Base-by-base conservation (phyloP, 148 eudicot species). In the Dianthus caryophyllus region DNA sequence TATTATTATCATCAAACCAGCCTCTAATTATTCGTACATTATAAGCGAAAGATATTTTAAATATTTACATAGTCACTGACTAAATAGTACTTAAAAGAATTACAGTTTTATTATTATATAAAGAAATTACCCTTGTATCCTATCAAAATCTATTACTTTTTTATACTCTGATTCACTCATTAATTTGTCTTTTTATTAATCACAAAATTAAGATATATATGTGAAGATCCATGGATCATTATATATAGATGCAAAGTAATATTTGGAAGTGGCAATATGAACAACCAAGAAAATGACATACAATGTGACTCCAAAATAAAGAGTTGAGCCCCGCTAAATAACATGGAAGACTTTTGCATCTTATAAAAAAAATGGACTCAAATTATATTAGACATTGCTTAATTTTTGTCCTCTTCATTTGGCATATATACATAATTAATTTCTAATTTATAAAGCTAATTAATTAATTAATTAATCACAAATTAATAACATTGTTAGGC, bases 341-440 rank as follows among this genome's bases (percentile, higher is more conserved):
- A 71, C 79, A 76, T 46, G 52, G 64, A 5, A 71, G 46, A 71
- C 79, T 71, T 76, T 71, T 66, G 55, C 57, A 49, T 50, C 33
- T 52, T 16, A 20, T n/a, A 4, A 56, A 44, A 69, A 49, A 5
- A 31, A 52, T 6, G 44, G n/a, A 1, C 36, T 47, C 26, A 39
- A 61, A 61, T 4, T 14, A n/a, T 53, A 61, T n/a, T n/a, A 53
- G 54, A 24, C 38, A 49, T 65, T 48, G 16, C 64, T 71, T n/a
- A n/a, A n/a, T n/a, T n/a, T n/a, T 76, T 69, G 74, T 63, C 68
- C 60, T 71, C 44, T 76, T 66, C 64, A 61, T 53, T 76, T 76
- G 79, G 71, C 68, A 25, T 2, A 25, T 2, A 11, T 49, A 6
- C 30, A 22, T n/a, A 27, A 6, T 48, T 62, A 50, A 69, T 30